Conservation (phyloP, 305 asterid species). For the Solanum hybrid region DNA sequence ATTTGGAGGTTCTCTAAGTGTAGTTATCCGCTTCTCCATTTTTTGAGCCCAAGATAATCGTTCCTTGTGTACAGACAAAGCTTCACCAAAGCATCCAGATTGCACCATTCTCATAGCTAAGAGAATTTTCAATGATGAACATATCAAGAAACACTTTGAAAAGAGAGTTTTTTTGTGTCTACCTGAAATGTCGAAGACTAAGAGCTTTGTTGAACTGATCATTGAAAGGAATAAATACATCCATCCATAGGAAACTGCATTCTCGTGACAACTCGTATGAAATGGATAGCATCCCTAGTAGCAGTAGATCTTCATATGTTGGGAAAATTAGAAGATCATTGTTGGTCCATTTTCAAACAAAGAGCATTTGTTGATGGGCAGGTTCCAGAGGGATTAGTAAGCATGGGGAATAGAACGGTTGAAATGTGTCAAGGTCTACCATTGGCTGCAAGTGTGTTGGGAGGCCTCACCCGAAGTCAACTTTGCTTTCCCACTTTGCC, state of each 20-base stretch:
- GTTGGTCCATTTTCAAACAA: slow-evolving; percentile 3
- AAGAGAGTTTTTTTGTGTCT: not conserved
- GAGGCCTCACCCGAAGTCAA: not conserved
- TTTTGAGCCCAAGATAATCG: not conserved
- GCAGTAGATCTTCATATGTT: not conserved
- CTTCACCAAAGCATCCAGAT: not conserved
- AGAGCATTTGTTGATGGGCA: not conserved
- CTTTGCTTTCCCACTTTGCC: not conserved
- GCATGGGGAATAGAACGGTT: not conserved
- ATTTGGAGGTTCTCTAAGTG: not conserved
- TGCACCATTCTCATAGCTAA: not conserved
- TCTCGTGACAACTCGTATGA: not conserved
- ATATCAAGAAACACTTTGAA: not conserved
- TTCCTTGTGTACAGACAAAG: not conserved
- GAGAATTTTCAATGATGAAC: not conserved
- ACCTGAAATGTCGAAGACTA: not conserved
- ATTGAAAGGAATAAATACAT: not conserved
- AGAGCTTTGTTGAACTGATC: not conserved
- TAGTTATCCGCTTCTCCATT: not conserved
- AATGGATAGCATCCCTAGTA: not conserved
- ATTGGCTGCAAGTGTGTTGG: not conserved
- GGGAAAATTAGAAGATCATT: not conserved
- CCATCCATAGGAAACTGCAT: not conserved
- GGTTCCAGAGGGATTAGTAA: not conserved
- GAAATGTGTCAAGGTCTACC: slow-evolving; percentile 5